Conservation (phyloP, 139 green algal genomes). For the Volvox africanus region DNA sequence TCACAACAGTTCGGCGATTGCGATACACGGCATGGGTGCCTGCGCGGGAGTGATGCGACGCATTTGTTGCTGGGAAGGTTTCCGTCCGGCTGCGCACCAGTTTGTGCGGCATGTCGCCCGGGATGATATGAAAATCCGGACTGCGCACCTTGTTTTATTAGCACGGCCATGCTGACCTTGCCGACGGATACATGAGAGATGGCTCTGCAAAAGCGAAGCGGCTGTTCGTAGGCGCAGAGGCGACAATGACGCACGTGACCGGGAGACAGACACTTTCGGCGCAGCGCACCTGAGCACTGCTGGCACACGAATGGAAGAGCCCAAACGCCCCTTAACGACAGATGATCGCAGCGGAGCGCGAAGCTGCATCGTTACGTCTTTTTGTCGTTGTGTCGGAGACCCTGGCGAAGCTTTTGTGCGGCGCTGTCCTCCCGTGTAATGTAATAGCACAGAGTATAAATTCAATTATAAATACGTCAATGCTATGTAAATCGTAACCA, state of each 20-base stretch:
- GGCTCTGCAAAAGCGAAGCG: background rate
- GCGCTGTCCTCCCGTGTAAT: background rate
- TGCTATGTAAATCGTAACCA: background rate
- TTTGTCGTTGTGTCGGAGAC: slow-evolving; percentile 36
- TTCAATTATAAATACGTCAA: background rate
- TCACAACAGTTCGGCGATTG: slow-evolving; percentile 18
- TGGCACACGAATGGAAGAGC: background rate
- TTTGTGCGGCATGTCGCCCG: background rate
- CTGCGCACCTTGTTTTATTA: background rate
- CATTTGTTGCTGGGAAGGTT: background rate
- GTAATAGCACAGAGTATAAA: background rate
- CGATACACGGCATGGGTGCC: slow-evolving; percentile 12
- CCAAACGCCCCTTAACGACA: slow-evolving; percentile 17
- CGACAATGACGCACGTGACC: background rate
- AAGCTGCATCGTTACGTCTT: slow-evolving; percentile 29
- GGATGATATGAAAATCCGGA: background rate
- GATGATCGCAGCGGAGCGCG: slow-evolving; percentile 14
- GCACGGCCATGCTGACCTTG: background rate
- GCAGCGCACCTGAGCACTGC: background rate
- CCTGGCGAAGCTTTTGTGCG: slow-evolving; percentile 14
- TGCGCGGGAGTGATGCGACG: background rate
- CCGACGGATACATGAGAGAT: background rate
- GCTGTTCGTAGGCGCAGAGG: background rate
- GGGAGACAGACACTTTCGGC: background rate
- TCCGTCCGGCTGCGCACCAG: background rate